Base-by-base conservation (phyloP, 352 stramenopile genomes). In the Globisporangium ultimum region DNA sequence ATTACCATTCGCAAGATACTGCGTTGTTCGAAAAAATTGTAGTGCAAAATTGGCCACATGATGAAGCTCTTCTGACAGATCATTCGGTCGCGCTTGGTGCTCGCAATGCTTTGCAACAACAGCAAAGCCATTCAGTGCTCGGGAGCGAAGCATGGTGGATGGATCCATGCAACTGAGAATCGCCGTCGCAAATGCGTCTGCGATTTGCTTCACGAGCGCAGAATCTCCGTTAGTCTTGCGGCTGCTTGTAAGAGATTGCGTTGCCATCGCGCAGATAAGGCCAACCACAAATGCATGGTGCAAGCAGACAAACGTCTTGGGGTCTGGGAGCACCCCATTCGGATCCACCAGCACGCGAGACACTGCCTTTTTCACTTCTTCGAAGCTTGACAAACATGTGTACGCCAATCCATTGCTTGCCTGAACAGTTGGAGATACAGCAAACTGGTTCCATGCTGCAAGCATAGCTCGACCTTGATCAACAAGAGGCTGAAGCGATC, bases 201-300 rank as follows among this genome's bases (percentile, higher is more conserved):
- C 80, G 20, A 93, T 62, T 66, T 74, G 68, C 48, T 91, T 91
- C 7, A 90, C 78, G 6, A 90, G 56, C 15, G 70, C 63, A 1
- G 78, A 89, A 38, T 93, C 84, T 9, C 75, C 76, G 34, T 61
- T 55, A 1, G 73, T 80, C 64, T 80, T 80, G 22, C 71, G 76
- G 42, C 79, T 88, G 24, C 74, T 89, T 18, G 66, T 88, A 13
- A 92, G 64, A n/a, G 86, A 76, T 45, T 93, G 84, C 2, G 80
- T 87, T 15, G 80, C 70, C 75, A 91, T 89, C 1, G 80, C 85
- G 58, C 80, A 91, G 41, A 95, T 76, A 20, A 95, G 58, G 42
- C 82, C 84, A 55, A 90, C 74, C 8, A 95, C 80, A 56, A 80
- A 91, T 3, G 84, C 78, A 47, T 95, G 86, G 43, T 95, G 86